A percentile compares a stretch with the other conserved stretches of the same genome.
Evolutionary conservation across 768 basidiomycete species (phyloP).

Genomic region (Suillus subalutaceus): DNA sequence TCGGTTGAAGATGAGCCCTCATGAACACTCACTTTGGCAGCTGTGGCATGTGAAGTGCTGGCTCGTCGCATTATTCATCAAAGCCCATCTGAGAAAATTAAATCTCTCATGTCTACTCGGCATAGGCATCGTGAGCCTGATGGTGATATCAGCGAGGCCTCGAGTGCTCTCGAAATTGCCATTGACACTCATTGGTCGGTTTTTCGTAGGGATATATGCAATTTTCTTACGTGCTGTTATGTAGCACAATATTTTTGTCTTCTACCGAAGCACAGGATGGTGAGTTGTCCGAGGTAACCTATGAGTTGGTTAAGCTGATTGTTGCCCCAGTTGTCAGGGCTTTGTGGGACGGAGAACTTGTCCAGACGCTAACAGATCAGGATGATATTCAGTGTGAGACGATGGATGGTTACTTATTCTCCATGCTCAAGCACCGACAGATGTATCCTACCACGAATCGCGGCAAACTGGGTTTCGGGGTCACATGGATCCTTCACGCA

Average conservation of each 20-base stretch:
- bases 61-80: constrained; percentile 80
- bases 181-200: constrained; percentile 86
- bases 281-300: constrained; percentile 31
- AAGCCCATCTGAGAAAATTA: constrained; percentile 61
- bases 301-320: neutral
- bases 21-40: constrained; percentile 38
- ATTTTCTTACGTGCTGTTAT: constrained; percentile 10
- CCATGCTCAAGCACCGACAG: constrained; percentile 39
- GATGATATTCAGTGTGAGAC: constrained; percentile 77
- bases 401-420: neutral
- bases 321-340: constrained; percentile 65
- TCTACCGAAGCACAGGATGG: constrained; percentile 85
- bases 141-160: constrained; percentile 72
- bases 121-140: constrained; percentile 73
- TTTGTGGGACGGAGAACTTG: constrained; percentile 81
- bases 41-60: constrained; percentile 81
- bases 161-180: constrained; percentile 86
- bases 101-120: constrained; percentile 75
- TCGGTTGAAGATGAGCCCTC: constrained; percentile 2
- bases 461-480: constrained; percentile 61
- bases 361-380: constrained; percentile 76
- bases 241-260: constrained; percentile 80
- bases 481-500: constrained; percentile 74
- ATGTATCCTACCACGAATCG: constrained; percentile 65
- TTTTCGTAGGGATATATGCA: neutral